phyloP scores from a whole-genome alignment of 2,329 filamentous ascomycete genomes.

The Aspergillus luchuensis region DNA sequence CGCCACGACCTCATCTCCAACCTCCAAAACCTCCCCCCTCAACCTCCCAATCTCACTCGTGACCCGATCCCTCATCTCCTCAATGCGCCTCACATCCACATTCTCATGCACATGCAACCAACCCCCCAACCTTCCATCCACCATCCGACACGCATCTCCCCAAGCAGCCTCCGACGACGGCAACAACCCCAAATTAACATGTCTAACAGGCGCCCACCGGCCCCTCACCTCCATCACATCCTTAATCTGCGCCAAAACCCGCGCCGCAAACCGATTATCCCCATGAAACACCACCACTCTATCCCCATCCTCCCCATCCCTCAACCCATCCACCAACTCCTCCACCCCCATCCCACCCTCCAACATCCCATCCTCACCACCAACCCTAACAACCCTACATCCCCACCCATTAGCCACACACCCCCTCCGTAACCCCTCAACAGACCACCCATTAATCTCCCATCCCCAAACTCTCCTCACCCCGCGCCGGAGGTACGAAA shows the following conservation, averaged over 20 bases:
- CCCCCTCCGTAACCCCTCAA: slow-evolving; percentile 78
- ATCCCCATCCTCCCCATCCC: slow-evolving; percentile 53
- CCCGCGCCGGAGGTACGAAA: slow-evolving; percentile 74
- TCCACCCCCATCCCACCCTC: slow-evolving; percentile 19
- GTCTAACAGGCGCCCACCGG: slow-evolving; percentile 47
- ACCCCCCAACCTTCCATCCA: slow-evolving; percentile 51
- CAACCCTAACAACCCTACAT: slow-evolving; percentile 55
- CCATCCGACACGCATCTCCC: slow-evolving; percentile 50
- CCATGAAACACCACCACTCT: slow-evolving; percentile 70
- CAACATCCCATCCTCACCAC: slow-evolving; percentile 37
- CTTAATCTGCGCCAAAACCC: slow-evolving; percentile 40
- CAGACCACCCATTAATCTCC: slow-evolving; percentile 87
- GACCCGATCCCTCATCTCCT: slow-evolving; percentile 41
- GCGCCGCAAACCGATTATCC: slow-evolving; percentile 61
- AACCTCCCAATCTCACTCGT: slow-evolving; percentile 43
- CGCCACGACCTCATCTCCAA: slow-evolving; percentile 13
- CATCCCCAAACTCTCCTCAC: slow-evolving; percentile 73
- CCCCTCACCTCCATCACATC: slow-evolving; percentile 30
- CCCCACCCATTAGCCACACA: slow-evolving; percentile 69
- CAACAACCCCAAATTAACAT: slow-evolving; percentile 62
- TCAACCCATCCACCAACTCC: slow-evolving; percentile 36
- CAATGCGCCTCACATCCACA: slow-evolving; percentile 51
- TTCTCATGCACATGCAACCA: slow-evolving; percentile 67
- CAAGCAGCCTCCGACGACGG: slow-evolving; percentile 56
- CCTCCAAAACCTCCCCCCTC: slow-evolving; percentile 14